phyloP scores from a whole-genome alignment of 306 rosid genomes.

The Vigna nakashimae region DNA sequence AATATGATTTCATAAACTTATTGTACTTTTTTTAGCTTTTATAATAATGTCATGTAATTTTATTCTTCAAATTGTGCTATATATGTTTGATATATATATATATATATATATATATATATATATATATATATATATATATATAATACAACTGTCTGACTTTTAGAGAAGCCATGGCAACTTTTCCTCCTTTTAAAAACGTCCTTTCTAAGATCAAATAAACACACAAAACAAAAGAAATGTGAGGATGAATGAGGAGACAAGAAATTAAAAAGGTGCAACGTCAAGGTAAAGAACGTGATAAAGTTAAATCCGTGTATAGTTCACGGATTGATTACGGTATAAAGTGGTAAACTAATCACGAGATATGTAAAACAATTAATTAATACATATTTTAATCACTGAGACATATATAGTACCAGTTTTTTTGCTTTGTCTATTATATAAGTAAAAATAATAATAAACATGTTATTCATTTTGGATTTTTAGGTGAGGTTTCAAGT shows the following conservation, averaged over 20 bases:
- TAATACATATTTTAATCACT: background rate
- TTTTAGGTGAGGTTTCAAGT: background rate
- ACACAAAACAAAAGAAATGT: background rate
- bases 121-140: too few relatives aligned
- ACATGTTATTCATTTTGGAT: background rate
- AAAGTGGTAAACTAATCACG: constrained; percentile 42
- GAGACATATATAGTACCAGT: background rate
- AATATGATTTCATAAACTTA: too few relatives aligned
- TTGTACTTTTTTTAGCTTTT: too few relatives aligned
- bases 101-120: too few relatives aligned
- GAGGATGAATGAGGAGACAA: background rate
- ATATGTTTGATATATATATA: too few relatives aligned
- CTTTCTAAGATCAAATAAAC: background rate
- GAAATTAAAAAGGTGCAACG: background rate
- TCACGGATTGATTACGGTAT: constrained; percentile 45
- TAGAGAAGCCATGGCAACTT: background rate
- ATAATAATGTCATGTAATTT: too few relatives aligned
- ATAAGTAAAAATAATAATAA: background rate
- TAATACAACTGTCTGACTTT: background rate
- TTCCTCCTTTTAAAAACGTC: background rate
- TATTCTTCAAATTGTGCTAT: too few relatives aligned
- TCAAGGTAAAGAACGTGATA: constrained; percentile 14
- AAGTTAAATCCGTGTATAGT: constrained; percentile 32
- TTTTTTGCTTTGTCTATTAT: constrained; percentile 17
- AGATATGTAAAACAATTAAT: constrained; percentile 38